Evolutionary conservation across 345 rosid genomes (phyloP), one percentile per base, ranked within the genome.

Genomic region (Odontarrhena argentea): DNA sequence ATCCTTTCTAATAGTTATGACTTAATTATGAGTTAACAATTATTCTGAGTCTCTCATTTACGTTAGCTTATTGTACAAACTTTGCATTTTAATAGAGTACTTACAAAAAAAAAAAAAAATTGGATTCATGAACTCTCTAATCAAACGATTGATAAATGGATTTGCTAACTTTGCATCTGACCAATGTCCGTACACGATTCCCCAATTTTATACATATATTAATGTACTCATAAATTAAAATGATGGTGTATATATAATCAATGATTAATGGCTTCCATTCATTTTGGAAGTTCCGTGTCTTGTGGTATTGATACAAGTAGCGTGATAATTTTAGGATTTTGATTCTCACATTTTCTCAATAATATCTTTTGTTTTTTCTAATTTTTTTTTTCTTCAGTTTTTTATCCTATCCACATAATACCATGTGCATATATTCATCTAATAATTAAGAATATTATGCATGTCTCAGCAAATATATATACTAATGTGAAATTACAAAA

Each of bases 231-330:
- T 28, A 48, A 44, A 61, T 34, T 32, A 28, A 58, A 51, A 3
- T 43, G 4, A 67, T 53, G 77, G 73, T 53, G 26, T 53, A 60
- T 60, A 67, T 53, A 60, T 60, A 67, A 73, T 44, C 42, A 43
- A 45, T 51, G 63, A 60, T 56, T 40, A 52, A 73, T 73, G 40
- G 4, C 57, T 13, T 73, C 73, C 77, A 53, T 60, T 73, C 73
- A 26, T 73, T 73, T 53, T 35, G 24, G 60, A 65, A 72, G 26
- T 14, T 13, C 8, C 26, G 22, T 58, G 71, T 65, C 55, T 34
- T 57, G 65, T 63, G 64, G 44, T 52, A 45, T 36, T 61, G 24
- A 13, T 43, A 45, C 40, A 47, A 4, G 46, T 42, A 57, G 53
- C 66, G 70, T 65, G 40, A 65, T 24, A 41, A 38, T 55, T 47